Base-by-base conservation (phyloP, 2,329 filamentous ascomycete genomes). In the Fusarium robinianum region DNA sequence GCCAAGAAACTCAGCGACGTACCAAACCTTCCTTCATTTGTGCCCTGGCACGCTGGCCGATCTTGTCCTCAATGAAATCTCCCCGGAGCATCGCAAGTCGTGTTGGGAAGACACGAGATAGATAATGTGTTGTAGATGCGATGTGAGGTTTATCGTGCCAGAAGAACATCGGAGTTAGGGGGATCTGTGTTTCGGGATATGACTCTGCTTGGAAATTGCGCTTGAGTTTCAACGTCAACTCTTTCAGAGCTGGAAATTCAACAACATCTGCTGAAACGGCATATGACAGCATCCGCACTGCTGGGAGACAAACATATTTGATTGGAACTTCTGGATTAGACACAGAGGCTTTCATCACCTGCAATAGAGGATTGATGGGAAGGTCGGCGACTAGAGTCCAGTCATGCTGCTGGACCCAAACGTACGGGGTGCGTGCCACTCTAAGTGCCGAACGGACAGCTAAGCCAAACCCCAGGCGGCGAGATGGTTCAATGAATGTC, bases 81-180 rank as follows among this genome's bases (percentile, higher is more conserved):
- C 78, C 78, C 1, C 77, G 66, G 5, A 70, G 62, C 51, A 81
- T 71, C 2, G 78, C 74, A 11, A 79, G 55, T 2, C 76, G 68
- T 1, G 67, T 72, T 0, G 77, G 71, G 34, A 80, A 81, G 2
- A 80, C 71, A 1, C 71, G 66, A 1, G 63, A 54, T 0, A 80
- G 66, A 41, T 81, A 81, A 51, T 81, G 78, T 2, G 63, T 52
- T 0, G 68, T 72, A 4, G 69, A 72, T 1, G 73, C 77, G 3
- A 81, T 46, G 42, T 81, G 78, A 1, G 78, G 77, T 52, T 81
- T 81, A 47, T 81, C 78, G 41, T 80, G 77, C 78, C 78, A 81
- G 55, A 80, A 79, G 63, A 79, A 81, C 40, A 81, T 67, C 0
- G 78, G 78, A 1, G 78, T 80, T 26, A 81, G 58, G 0, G 75